These are phyloP conservation scores for Pichia inconspicua DNA, from an alignment of 1,139 yeast genomes.

Conservation along the genomic window DNA sequence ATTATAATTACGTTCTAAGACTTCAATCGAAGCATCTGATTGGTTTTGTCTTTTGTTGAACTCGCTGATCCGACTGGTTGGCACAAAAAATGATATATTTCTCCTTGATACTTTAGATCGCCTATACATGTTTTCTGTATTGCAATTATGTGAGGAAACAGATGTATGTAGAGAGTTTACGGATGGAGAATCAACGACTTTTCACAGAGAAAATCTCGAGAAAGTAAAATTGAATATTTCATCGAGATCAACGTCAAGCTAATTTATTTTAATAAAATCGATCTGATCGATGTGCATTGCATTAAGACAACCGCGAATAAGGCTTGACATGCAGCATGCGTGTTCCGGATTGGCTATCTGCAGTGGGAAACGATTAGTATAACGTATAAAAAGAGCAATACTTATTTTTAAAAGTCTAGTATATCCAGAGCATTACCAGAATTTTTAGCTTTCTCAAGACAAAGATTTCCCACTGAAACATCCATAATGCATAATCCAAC, in stretches of 20 bases:
- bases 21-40: slow-evolving; percentile 7
- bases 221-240: not conserved
- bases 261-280: too few relatives aligned
- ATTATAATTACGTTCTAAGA: slow-evolving; percentile 9
- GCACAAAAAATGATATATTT: slow-evolving; percentile 11
- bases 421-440: slow-evolving; percentile 24
- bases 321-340: too few relatives aligned
- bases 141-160: not conserved
- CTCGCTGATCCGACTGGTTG: slow-evolving; percentile 11
- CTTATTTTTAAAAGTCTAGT: slow-evolving; percentile 14
- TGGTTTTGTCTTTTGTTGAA: slow-evolving; percentile 10
- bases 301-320: too few relatives aligned
- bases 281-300: too few relatives aligned
- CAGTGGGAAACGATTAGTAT: too few relatives aligned
- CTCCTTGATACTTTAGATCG: not conserved
- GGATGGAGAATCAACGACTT: not conserved
- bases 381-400: too few relatives aligned
- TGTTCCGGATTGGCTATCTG: too few relatives aligned
- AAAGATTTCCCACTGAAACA: slow-evolving; percentile 35
- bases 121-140: not conserved
- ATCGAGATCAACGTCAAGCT: too few relatives aligned
- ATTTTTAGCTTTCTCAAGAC: slow-evolving; percentile 24
- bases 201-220: not conserved
- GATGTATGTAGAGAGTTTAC: not conserved
- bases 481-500: slow-evolving; percentile 63